A percentile compares a stretch with the other conserved stretches of the same genome.
phyloP scores from a whole-genome alignment of 2,329 filamentous ascomycete species.

The Coccinonectria pachysandricola region DNA sequence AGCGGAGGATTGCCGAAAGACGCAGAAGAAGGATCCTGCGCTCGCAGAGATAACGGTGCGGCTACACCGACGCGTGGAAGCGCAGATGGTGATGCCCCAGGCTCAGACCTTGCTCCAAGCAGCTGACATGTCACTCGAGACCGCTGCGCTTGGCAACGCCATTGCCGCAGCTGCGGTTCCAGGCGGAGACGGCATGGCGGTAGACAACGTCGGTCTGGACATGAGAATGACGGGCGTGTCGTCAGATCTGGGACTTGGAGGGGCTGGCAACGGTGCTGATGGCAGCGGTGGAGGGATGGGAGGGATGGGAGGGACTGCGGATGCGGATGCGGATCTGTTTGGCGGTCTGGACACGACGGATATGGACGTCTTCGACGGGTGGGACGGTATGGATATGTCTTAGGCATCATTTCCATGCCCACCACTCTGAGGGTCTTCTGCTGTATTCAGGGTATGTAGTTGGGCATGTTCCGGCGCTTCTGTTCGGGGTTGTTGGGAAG shows the following conservation, averaged over 20 bases:
- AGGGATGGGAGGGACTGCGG: too few species aligned
- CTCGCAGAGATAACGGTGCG: constrained; percentile 53
- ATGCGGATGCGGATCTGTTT: constrained; percentile 32
- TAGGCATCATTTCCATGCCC: too few species aligned
- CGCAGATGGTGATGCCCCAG: constrained; percentile 43
- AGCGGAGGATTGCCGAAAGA: constrained; percentile 45
- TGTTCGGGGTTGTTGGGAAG: too few species aligned
- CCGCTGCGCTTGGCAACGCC: constrained; percentile 29
- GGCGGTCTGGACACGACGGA: constrained; percentile 25
- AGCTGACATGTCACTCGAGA: constrained; percentile 30
- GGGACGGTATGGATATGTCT: constrained; percentile 25
- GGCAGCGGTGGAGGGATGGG: constrained; percentile 20
- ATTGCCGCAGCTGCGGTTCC: constrained; percentile 33
- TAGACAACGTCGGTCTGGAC: constrained; percentile 36
- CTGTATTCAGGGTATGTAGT: too few species aligned
- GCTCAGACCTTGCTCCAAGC: constrained; percentile 32
- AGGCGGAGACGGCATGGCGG: constrained; percentile 28
- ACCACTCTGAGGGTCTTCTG: too few species aligned
- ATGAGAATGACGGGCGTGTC: constrained; percentile 29
- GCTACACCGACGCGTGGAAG: constrained; percentile 53
- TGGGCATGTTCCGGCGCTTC: too few species aligned
- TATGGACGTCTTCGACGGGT: constrained; percentile 37
- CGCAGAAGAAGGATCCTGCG: constrained; percentile 45
- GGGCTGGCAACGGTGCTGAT: constrained; percentile 23
- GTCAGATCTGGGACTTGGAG: constrained; percentile 28